Percentiles rank a stretch among this genome's conserved stretches.
Evolutionary conservation across 2,329 filamentous ascomycete species (phyloP).

Genomic region (Sclerotiophoma versabilis): DNA sequence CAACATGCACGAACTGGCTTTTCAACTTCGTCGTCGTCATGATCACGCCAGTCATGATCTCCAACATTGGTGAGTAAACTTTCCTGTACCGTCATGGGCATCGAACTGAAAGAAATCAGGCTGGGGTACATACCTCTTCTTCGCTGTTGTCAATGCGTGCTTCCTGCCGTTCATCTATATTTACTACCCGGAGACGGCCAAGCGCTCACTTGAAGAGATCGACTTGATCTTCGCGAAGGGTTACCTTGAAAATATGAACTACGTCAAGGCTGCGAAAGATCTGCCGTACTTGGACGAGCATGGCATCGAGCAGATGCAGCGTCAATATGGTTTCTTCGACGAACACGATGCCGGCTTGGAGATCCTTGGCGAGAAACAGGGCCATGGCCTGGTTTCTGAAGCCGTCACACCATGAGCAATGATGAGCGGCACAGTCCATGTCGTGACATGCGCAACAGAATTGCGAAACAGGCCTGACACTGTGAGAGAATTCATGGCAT

Average conservation of each 20-base stretch:
- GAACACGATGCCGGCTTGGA: slow-evolving; percentile 22
- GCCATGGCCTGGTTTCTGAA: slow-evolving; percentile 1
- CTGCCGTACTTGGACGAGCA: slow-evolving; percentile 61
- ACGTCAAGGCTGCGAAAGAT: slow-evolving; percentile 65
- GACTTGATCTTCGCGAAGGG: slow-evolving; percentile 55
- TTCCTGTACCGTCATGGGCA: too few relatives aligned
- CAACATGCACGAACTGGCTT: slow-evolving; percentile 61
- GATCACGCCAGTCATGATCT: slow-evolving; percentile 49
- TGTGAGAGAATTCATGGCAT: background rate
- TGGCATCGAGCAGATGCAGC: slow-evolving; percentile 61
- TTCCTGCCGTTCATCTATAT: slow-evolving; percentile 60
- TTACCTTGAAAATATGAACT: slow-evolving; percentile 63
- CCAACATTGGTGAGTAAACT: slow-evolving; percentile 29
- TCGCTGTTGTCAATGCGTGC: slow-evolving; percentile 58
- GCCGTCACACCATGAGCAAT: background rate
- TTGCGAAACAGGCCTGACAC: background rate
- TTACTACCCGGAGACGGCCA: slow-evolving; percentile 62
- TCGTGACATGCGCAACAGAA: background rate
- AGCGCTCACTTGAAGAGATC: slow-evolving; percentile 58
- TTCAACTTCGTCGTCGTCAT: slow-evolving; percentile 56
- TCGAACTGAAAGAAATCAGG: background rate
- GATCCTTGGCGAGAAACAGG: slow-evolving; percentile 8
- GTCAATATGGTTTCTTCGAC: slow-evolving; percentile 46
- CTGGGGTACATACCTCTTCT: slow-evolving; percentile 54
- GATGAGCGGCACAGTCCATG: background rate